These are phyloP conservation scores for Quercus rubra DNA, from an alignment of 306 rosid genomes.

Conservation along the genomic window DNA sequence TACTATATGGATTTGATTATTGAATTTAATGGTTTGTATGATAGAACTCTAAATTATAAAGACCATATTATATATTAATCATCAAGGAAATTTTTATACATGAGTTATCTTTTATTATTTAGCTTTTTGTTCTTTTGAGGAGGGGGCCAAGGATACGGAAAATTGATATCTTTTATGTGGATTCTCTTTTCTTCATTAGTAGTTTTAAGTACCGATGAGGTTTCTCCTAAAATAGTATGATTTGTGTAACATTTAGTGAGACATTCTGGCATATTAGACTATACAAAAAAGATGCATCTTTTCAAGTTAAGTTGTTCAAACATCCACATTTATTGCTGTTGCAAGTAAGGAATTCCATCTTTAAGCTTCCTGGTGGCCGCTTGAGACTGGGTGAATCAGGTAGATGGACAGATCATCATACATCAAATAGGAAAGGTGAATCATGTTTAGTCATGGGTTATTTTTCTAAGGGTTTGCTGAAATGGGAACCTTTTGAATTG, in stretches of 20 bases:
- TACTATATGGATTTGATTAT: not conserved
- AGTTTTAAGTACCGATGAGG: not conserved
- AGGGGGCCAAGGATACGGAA: not conserved
- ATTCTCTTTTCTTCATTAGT: not conserved
- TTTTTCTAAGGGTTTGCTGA: not conserved
- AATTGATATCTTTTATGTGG: not conserved
- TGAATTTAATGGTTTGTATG: not conserved
- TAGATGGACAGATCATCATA: slow-evolving; percentile 17
- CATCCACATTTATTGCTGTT: slow-evolving; percentile 78
- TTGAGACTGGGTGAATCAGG: slow-evolving; percentile 87
- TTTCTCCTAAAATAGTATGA: not conserved
- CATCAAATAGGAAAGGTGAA: slow-evolving; percentile 1
- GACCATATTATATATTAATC: not conserved
- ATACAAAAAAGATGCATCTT: slow-evolving; percentile 2
- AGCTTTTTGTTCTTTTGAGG: not conserved
- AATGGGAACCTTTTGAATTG: slow-evolving; percentile 11
- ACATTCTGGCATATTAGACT: not conserved
- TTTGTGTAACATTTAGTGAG: not conserved
- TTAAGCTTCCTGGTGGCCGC: slow-evolving; percentile 89
- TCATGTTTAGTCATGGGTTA: not conserved
- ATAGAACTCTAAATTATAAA: not conserved
- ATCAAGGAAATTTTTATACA: not conserved
- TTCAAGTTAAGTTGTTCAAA: slow-evolving; percentile 83
- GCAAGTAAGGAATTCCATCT: slow-evolving; percentile 69
- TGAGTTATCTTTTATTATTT: not conserved